Conservation (phyloP, 768 basidiomycete species). For the Rhodocollybia butyracea region DNA sequence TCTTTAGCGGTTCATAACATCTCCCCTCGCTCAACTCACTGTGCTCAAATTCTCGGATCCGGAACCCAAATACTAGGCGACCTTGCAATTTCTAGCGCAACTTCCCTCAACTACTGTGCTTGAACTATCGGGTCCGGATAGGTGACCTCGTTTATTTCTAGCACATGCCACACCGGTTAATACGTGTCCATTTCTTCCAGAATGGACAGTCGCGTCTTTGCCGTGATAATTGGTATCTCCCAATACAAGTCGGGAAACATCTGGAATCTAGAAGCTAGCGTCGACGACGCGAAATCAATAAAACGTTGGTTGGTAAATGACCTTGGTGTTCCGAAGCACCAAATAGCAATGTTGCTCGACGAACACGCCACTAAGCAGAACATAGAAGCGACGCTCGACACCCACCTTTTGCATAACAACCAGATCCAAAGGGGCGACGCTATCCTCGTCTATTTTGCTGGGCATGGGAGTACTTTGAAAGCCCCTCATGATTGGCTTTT, state of each 20-base stretch:
- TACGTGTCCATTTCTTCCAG: no score
- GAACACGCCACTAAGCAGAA: conserved; percentile 55
- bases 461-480: conserved; percentile 59
- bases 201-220: conserved; percentile 53
- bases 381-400: conserved; percentile 60
- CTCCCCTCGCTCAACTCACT: neutral
- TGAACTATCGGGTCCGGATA: no score
- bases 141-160: no score
- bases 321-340: conserved; percentile 54
- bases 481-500: conserved; percentile 62
- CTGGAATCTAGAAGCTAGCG: conserved; percentile 66
- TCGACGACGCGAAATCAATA: conserved; percentile 59
- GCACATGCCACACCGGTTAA: no score
- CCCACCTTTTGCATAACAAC: conserved; percentile 61
- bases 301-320: conserved; percentile 54
- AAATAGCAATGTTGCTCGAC: conserved; percentile 56
- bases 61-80: neutral
- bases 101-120: no score
- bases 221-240: conserved; percentile 68
- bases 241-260: conserved; percentile 55
- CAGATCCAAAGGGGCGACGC: conserved; percentile 60
- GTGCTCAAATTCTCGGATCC: no score
- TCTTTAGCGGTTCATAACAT: neutral
- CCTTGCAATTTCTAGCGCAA: no score
- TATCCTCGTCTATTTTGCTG: conserved; percentile 68